These are phyloP conservation scores for Tolypocladium inflatum DNA, from an alignment of 2,329 filamentous ascomycete species.

Conservation along the genomic window DNA sequence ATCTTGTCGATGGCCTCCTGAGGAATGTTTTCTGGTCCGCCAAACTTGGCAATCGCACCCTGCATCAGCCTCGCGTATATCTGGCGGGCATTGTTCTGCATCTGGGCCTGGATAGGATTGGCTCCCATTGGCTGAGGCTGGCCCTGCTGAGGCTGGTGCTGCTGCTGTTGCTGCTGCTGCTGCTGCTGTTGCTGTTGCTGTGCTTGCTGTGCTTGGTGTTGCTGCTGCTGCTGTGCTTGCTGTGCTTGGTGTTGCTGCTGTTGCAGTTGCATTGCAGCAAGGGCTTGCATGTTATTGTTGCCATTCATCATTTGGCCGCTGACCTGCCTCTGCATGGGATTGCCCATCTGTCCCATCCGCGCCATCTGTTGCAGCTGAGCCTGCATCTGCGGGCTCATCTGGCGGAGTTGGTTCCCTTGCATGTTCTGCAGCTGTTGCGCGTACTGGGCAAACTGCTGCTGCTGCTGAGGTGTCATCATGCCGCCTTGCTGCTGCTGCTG, in stretches of 20 bases:
- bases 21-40: slow-evolving; percentile 35
- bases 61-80: slow-evolving; percentile 31
- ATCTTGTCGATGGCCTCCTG: slow-evolving; percentile 33
- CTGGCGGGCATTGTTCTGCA: slow-evolving; percentile 21
- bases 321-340: slow-evolving; percentile 27
- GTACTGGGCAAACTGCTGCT: slow-evolving; percentile 33
- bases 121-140: slow-evolving; percentile 19
- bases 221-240: slow-evolving; percentile 20
- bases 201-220: slow-evolving; percentile 20
- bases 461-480: slow-evolving; percentile 30
- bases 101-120: slow-evolving; percentile 20
- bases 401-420: slow-evolving; percentile 18
- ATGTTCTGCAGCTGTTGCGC: slow-evolving; percentile 16
- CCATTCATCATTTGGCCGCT: slow-evolving; percentile 31
- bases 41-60: slow-evolving; percentile 23
- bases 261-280: slow-evolving; percentile 25
- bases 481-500: slow-evolving; percentile 26
- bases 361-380: slow-evolving; percentile 28
- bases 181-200: slow-evolving; percentile 22
- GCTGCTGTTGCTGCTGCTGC: slow-evolving; percentile 19
- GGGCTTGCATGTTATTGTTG: slow-evolving; percentile 29
- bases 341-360: slow-evolving; percentile 25
- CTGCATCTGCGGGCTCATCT: slow-evolving; percentile 28
- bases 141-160: slow-evolving; percentile 19
- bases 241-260: slow-evolving; percentile 20